A percentile compares a stretch with the other conserved stretches of the same genome.
Evolutionary conservation across 2,329 filamentous ascomycete species (phyloP).

Genomic region (Beauveria scarabaeidicola): DNA sequence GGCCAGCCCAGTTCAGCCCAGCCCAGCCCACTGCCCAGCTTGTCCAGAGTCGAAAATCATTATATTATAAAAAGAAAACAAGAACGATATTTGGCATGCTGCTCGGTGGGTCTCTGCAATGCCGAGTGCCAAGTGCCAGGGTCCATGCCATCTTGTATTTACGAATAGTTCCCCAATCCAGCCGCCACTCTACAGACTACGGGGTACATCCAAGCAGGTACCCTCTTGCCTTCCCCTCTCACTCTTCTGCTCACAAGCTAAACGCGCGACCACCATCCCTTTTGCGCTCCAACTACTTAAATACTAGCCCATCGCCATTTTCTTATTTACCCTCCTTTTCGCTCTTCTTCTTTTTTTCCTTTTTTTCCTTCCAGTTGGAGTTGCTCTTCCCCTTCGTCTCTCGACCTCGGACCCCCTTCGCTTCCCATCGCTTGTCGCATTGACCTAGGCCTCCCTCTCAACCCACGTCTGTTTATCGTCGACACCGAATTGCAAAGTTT

Average conservation of each 20-base stretch:
- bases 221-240: neutral
- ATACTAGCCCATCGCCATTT: slow-evolving; percentile 9
- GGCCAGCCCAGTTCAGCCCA: neutral
- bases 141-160: neutral
- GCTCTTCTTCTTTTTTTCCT: neutral
- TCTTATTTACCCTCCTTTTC: neutral
- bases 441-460: neutral
- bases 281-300: neutral
- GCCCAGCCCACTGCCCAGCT: neutral
- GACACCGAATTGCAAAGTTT: neutral
- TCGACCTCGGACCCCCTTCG: neutral
- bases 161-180: neutral
- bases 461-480: neutral
- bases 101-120: neutral
- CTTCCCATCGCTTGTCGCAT: neutral
- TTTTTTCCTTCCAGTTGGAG: neutral
- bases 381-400: neutral
- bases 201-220: neutral
- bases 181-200: neutral
- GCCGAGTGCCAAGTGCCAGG: slow-evolving; percentile 1
- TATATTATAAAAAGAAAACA: neutral
- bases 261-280: neutral
- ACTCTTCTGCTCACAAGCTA: neutral
- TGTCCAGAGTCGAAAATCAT: neutral
- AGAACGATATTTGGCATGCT: neutral